Evolutionary conservation across 495 filamentous ascomycete species (phyloP).

Genomic region (Aspergillus haitiensis): DNA sequence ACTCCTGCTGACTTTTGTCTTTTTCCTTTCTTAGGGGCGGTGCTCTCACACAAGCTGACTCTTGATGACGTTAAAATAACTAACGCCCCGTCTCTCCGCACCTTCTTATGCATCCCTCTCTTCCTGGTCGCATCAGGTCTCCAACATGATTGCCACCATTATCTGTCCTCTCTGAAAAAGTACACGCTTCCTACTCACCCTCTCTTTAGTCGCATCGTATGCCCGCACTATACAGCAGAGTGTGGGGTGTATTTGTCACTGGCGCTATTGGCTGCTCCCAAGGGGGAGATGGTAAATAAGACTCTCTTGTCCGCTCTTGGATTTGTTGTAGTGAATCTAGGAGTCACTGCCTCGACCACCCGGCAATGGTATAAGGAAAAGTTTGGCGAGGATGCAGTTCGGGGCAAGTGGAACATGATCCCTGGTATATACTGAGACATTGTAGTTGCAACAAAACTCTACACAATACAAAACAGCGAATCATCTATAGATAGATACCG

Average conservation of each 20-base stretch:
- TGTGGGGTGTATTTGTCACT: slow-evolving; percentile 81
- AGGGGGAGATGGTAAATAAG: slow-evolving; percentile 61
- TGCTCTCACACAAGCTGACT: slow-evolving; percentile 33
- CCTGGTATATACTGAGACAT: slow-evolving; percentile 64
- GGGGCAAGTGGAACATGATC: slow-evolving; percentile 77
- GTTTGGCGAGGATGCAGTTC: slow-evolving; percentile 70
- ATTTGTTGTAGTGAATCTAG: slow-evolving; percentile 80
- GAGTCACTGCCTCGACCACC: slow-evolving; percentile 74
- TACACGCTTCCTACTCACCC: slow-evolving; percentile 78
- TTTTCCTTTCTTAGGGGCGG: slow-evolving; percentile 25
- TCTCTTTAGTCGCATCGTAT: slow-evolving; percentile 68
- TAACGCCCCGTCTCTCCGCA: slow-evolving; percentile 56
- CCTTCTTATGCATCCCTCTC: slow-evolving; percentile 58
- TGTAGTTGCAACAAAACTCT: background rate
- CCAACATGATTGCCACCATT: slow-evolving; percentile 78
- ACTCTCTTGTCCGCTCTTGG: slow-evolving; percentile 66
- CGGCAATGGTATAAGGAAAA: slow-evolving; percentile 76
- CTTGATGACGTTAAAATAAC: slow-evolving; percentile 38
- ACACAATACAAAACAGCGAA: too few species aligned
- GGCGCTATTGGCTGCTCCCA: slow-evolving; percentile 70
- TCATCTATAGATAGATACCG: background rate
- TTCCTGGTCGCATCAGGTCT: slow-evolving; percentile 74
- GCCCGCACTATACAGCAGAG: slow-evolving; percentile 91
- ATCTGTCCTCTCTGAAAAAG: slow-evolving; percentile 77
- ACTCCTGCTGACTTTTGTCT: slow-evolving; percentile 7